Evolutionary conservation across 345 rosid genomes (phyloP).

Genomic region (Moringa oleifera): DNA sequence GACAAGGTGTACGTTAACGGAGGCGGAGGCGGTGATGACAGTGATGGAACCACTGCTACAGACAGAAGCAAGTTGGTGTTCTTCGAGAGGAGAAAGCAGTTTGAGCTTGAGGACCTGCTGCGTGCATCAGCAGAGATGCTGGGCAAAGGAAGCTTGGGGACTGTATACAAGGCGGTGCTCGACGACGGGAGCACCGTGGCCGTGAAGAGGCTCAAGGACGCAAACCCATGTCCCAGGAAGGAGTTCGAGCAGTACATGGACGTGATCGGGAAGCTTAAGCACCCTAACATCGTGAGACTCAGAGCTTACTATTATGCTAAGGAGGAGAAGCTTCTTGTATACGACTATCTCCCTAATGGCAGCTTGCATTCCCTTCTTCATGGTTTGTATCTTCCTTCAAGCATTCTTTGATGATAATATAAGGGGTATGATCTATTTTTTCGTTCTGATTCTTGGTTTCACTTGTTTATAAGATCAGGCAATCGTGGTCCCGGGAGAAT

Average conservation of each 20-base stretch:
- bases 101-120: slow-evolving; percentile 81
- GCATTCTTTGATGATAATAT: neutral
- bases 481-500: slow-evolving; percentile 85
- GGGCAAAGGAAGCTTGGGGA: slow-evolving; percentile 90
- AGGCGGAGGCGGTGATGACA: slow-evolving; percentile 43
- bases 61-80: slow-evolving; percentile 78
- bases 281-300: slow-evolving; percentile 64
- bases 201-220: slow-evolving; percentile 85
- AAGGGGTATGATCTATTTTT: neutral
- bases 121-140: slow-evolving; percentile 96
- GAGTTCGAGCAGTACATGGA: slow-evolving; percentile 98
- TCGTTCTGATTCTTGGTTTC: too few species aligned
- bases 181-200: slow-evolving; percentile 79
- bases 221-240: slow-evolving; percentile 83
- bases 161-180: slow-evolving; percentile 85
- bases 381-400: slow-evolving; percentile 34
- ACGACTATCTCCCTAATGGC: slow-evolving; percentile 88
- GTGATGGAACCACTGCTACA: slow-evolving; percentile 68
- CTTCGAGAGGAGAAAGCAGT: slow-evolving; percentile 66
- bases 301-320: slow-evolving; percentile 88
- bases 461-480: slow-evolving; percentile 33
- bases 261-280: slow-evolving; percentile 71
- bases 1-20: slow-evolving; percentile 44
- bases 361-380: slow-evolving; percentile 84
- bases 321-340: slow-evolving; percentile 90